Percentiles rank a stretch among this genome's conserved stretches.
phyloP scores from a whole-genome alignment of 441 rosid genomes.

The Manihot esculenta region DNA sequence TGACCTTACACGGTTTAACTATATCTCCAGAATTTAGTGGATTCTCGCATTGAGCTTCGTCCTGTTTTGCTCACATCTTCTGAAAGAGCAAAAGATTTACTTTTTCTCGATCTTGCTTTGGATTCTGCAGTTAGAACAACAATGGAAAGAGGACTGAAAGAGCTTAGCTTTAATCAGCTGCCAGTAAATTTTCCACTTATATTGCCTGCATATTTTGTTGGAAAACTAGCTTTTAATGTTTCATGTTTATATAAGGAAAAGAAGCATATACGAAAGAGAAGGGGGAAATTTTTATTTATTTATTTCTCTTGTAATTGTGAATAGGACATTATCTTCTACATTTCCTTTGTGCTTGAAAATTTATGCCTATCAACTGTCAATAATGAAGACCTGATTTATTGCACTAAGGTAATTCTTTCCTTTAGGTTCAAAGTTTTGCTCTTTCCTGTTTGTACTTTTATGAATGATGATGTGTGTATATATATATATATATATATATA shows the following conservation, averaged over 20 bases:
- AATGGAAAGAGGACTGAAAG: conserved; percentile 62
- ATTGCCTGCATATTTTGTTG: conserved; percentile 10
- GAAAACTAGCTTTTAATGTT: not conserved
- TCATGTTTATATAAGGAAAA: not conserved
- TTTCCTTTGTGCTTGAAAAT: conserved; percentile 68
- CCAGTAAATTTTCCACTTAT: conserved; percentile 34
- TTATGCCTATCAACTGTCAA: conserved; percentile 63
- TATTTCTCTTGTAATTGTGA: conserved; percentile 18
- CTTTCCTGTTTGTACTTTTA: conserved; percentile 20
- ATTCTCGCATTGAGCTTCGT: conserved; percentile 59
- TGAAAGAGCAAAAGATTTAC: conserved; percentile 51
- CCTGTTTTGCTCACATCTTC: conserved; percentile 47
- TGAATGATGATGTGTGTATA: not conserved
- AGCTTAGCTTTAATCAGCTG: conserved; percentile 45
- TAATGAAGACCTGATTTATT: conserved; percentile 69
- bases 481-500: too few species aligned
- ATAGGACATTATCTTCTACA: conserved; percentile 59
- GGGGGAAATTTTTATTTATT: not conserved
- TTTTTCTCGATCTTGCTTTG: conserved; percentile 68
- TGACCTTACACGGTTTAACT: conserved; percentile 19
- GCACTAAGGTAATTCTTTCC: conserved; percentile 53
- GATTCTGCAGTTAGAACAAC: conserved; percentile 65
- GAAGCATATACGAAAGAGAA: not conserved
- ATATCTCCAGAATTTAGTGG: conserved; percentile 48
- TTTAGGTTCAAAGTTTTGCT: conserved; percentile 19